Base-by-base conservation (phyloP, 192 early-diverging fungal species). In the Kickxella alabastrina region DNA sequence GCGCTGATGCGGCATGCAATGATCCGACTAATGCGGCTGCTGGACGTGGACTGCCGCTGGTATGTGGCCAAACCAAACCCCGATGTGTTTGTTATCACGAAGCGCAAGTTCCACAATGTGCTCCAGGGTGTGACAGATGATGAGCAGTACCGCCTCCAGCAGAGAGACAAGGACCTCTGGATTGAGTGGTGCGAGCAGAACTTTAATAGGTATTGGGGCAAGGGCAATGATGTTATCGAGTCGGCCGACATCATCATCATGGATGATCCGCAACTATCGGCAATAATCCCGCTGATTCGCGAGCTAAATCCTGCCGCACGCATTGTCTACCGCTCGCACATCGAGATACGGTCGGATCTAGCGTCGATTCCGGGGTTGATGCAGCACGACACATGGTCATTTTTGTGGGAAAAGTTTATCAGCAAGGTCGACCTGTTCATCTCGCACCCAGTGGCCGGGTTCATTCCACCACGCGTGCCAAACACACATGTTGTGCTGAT, bases 1-100 rank as follows among this genome's bases (percentile, higher is more conserved):
- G 89, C 89, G n/a, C 72, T 92, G 41, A 92, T 92, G 90, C 81
- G 90, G 32, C 90, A 92, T 52, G 87, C 90, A 12, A 69, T 85
- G 7, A 74, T 92, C 28, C 82, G 90, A 26, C 74, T 89, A 48
- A 77, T 88, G 48, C 55, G 68, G 14, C 58, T 91, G 26, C 76
- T 88, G 22, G 79, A 68, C 26, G 72, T 92, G 13, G 80, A 89
- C 59, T 80, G 74, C 35, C 81, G 83, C 52, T 86, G 83, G 88
- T 90, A 77, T 68, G 89, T 91, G 5, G 79, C 84, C 52, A 85
- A 87, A 51, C 90, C 90, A 34, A 88, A 87, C 49, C 88, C 88
- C 14, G 86, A 87, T 35, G 83, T 92, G 4, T 92, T 91, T 74
- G 83, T 89, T 58, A 88, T 91, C 34, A 92, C 90, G 38, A 92